Percentiles rank a stretch among this genome's conserved stretches.
Evolutionary conservation across 495 filamentous ascomycete species (phyloP).

Genomic region (Rhizodiscina lignyota): DNA sequence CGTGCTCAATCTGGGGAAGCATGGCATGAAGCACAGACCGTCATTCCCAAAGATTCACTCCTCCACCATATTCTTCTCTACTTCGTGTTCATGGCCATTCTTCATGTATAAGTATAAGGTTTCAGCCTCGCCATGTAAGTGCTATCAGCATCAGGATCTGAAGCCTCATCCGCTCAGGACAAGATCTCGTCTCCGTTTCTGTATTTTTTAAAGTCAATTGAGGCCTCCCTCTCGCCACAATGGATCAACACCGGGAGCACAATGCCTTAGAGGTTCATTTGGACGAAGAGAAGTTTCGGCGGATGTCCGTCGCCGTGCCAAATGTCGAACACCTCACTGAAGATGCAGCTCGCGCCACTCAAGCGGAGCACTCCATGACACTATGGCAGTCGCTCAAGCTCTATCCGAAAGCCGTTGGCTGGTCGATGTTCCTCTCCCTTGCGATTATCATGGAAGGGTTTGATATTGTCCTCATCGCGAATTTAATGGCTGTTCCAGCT

Average conservation of each 20-base stretch:
- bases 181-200: neutral
- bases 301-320: neutral
- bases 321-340: neutral
- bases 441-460: constrained; percentile 30
- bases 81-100: too few species aligned
- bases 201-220: neutral
- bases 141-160: neutral
- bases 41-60: too few species aligned
- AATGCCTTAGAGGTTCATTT: neutral
- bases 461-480: constrained; percentile 20
- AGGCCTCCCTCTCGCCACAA: neutral
- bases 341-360: constrained; percentile 6
- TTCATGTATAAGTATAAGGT: neutral
- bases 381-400: constrained; percentile 13
- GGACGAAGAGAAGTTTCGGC: neutral
- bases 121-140: neutral
- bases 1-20: too few species aligned
- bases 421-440: constrained; percentile 22
- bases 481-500: constrained; percentile 20
- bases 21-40: too few species aligned
- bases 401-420: constrained; percentile 20
- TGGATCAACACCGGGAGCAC: neutral
- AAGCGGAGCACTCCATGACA: constrained; percentile 14
- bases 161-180: too few species aligned
- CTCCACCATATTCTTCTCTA: too few species aligned